phyloP scores from a whole-genome alignment of 106 monocot genomes.

The Posidonia australis region DNA sequence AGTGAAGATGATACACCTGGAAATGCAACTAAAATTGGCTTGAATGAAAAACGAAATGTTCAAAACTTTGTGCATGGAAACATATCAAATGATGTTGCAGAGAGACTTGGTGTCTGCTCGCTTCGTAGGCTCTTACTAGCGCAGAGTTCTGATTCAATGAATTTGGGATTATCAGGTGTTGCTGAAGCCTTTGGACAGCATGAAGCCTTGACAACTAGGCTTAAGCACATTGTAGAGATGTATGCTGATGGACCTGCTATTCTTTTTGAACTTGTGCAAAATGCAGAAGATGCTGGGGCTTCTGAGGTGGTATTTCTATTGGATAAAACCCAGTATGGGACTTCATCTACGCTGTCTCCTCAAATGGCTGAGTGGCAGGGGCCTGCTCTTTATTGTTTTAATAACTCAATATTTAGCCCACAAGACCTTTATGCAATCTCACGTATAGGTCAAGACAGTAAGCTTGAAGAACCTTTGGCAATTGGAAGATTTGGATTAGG shows the following conservation, averaged over 20 bases:
- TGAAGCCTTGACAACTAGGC: conserved; percentile 93
- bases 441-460: conserved; percentile 96
- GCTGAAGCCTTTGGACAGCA: conserved; percentile 99
- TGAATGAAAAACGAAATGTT: conserved; percentile 33
- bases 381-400: conserved; percentile 96
- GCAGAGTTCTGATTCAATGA: conserved; percentile 96
- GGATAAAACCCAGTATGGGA: conserved; percentile 94
- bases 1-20: conserved; percentile 27
- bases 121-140: conserved; percentile 87
- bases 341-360: conserved; percentile 93
- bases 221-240: conserved; percentile 99
- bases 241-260: conserved; percentile 99
- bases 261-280: conserved; percentile 97
- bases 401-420: conserved; percentile 86
- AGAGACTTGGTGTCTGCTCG: conserved; percentile 86
- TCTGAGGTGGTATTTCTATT: conserved; percentile 92
- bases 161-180: conserved; percentile 92
- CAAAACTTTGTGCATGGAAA: conserved; percentile 87
- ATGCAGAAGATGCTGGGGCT: conserved; percentile 98
- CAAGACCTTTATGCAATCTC: conserved; percentile 99
- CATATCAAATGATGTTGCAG: conserved; percentile 91
- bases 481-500: conserved; percentile 98
- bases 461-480: conserved; percentile 87
- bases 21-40: conserved; percentile 22
- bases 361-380: conserved; percentile 99